phyloP scores from a whole-genome alignment of 2,329 filamentous ascomycete genomes.

The Cryphonectria naterciae region DNA sequence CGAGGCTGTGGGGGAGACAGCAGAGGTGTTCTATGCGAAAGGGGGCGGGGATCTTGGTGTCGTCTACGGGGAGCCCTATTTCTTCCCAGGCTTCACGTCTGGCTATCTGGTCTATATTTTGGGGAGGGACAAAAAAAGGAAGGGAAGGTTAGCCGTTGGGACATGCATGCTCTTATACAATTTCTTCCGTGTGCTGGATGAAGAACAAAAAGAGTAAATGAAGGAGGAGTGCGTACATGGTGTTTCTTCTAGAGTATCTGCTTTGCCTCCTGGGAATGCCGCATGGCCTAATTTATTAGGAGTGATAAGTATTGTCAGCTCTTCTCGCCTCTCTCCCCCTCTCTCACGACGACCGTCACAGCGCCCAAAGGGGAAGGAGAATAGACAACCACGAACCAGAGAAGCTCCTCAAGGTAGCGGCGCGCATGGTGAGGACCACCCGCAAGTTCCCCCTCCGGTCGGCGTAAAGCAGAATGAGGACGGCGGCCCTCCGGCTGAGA shows the following conservation, averaged over 20 bases:
- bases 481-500: constrained; percentile 75
- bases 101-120: constrained; percentile 72
- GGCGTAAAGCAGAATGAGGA: constrained; percentile 85
- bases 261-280: constrained; percentile 81
- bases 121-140: not conserved
- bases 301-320: not conserved
- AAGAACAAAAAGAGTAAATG: not conserved
- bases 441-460: constrained; percentile 79
- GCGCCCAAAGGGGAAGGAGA: not conserved
- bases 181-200: not conserved
- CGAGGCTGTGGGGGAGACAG: constrained; percentile 73
- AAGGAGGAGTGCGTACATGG: constrained; percentile 52
- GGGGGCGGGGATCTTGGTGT: constrained; percentile 70
- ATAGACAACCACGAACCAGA: constrained; percentile 54
- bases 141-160: not conserved
- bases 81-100: constrained; percentile 91
- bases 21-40: constrained; percentile 89
- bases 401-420: constrained; percentile 65
- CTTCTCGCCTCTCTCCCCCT: not conserved
- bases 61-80: constrained; percentile 80
- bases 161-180: not conserved
- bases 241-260: constrained; percentile 60
- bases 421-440: constrained; percentile 71
- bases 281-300: constrained; percentile 62
- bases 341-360: not conserved